Evolutionary conservation across 2,329 filamentous ascomycete genomes (phyloP).

Genomic region (Sporothrix humicola): DNA sequence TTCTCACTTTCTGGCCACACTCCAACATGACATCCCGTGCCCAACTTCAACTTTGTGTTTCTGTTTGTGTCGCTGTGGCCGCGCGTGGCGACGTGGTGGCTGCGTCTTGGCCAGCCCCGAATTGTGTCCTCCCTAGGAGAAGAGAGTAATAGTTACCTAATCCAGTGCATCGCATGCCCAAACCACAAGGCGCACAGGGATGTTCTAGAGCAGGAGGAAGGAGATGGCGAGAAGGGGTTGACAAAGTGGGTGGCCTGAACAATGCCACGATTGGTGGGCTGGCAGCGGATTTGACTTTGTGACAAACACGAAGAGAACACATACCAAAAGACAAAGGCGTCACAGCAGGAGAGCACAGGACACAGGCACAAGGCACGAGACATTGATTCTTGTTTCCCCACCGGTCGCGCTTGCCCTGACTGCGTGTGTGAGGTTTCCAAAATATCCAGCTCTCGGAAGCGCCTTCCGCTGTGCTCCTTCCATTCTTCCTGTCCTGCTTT

Average conservation of each 20-base stretch:
- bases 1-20: background rate
- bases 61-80: background rate
- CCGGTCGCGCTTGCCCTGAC: background rate
- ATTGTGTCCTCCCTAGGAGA: background rate
- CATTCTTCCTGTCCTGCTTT: background rate
- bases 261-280: background rate
- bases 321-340: background rate
- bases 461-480: background rate
- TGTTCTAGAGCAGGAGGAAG: background rate
- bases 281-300: background rate
- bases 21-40: background rate
- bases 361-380: constrained; percentile 5
- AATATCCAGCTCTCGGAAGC: background rate
- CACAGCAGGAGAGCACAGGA: background rate
- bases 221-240: background rate
- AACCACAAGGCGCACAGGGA: constrained; percentile 7
- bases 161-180: constrained; percentile 10
- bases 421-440: background rate
- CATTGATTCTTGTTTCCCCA: background rate
- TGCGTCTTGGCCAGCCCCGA: background rate
- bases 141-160: background rate
- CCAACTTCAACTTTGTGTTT: background rate
- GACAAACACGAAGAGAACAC: too few relatives aligned
- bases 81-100: constrained; percentile 7
- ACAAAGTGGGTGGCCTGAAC: background rate